phyloP scores from a whole-genome alignment of 495 filamentous ascomycete species.

The Neurospora intermedia region DNA sequence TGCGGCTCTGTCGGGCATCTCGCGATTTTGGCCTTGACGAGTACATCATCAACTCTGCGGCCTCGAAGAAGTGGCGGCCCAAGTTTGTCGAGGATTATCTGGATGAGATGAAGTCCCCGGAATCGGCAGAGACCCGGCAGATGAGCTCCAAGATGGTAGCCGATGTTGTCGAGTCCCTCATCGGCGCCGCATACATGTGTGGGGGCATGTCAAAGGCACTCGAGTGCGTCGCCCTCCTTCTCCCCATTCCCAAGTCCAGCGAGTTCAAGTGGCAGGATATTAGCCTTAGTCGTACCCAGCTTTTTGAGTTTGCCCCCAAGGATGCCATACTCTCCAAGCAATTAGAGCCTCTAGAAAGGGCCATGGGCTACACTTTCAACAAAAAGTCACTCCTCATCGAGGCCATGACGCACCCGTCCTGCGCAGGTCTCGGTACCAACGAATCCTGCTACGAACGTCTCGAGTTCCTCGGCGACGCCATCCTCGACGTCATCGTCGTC shows the following conservation, averaged over 20 bases:
- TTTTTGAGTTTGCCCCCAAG: slow-evolving; percentile 19
- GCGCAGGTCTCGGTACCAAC: slow-evolving; percentile 27
- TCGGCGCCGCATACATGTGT: slow-evolving; percentile 66
- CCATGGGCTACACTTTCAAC: slow-evolving; percentile 62
- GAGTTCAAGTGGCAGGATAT: slow-evolving; percentile 46
- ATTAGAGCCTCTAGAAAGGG: slow-evolving; percentile 36
- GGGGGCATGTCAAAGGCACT: slow-evolving; percentile 58
- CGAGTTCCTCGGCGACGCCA: slow-evolving; percentile 82
- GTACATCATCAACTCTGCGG: slow-evolving; percentile 51
- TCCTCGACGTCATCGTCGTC: slow-evolving; percentile 72
- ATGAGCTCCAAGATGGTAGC: slow-evolving; percentile 75
- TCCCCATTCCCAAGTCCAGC: slow-evolving; percentile 28
- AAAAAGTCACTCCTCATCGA: slow-evolving; percentile 66
- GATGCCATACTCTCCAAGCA: slow-evolving; percentile 18
- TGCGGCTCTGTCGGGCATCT: slow-evolving; percentile 53
- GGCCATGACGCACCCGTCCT: slow-evolving; percentile 78
- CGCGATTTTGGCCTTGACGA: slow-evolving; percentile 51
- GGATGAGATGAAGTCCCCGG: slow-evolving; percentile 1
- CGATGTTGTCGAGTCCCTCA: slow-evolving; percentile 77
- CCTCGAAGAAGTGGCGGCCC: slow-evolving; percentile 57
- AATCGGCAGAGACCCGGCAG: slow-evolving; percentile 16
- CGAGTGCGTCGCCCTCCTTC: slow-evolving; percentile 51
- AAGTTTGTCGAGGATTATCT: slow-evolving; percentile 47
- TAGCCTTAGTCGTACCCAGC: slow-evolving; percentile 18
- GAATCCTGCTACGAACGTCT: slow-evolving; percentile 67